phyloP scores from a whole-genome alignment of 306 rosid genomes.

The Ziziphus jujuba region DNA sequence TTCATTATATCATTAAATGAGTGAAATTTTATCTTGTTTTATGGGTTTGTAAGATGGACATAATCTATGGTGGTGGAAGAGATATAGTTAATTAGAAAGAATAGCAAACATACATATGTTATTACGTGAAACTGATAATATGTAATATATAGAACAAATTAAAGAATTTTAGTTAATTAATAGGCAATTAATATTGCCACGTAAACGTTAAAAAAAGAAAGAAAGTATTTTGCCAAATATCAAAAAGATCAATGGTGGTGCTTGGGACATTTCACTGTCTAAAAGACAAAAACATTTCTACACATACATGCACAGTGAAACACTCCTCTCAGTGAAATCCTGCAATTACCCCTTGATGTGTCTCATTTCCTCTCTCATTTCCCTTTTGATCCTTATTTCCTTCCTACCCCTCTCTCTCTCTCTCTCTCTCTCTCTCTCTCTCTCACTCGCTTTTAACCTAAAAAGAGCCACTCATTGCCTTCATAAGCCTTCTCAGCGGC shows the following conservation, averaged over 20 bases:
- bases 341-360: constrained; percentile 23
- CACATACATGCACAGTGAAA: constrained; percentile 10
- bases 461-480: constrained; percentile 58
- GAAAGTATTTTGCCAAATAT: background rate
- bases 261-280: background rate
- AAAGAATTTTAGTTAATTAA: background rate
- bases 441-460: constrained; percentile 52
- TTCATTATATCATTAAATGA: too few relatives aligned
- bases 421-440: constrained; percentile 26
- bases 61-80: too few relatives aligned
- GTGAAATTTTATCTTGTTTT: too few relatives aligned
- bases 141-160: too few relatives aligned
- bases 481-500: constrained; percentile 58
- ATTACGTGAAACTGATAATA: too few relatives aligned
- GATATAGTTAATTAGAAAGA: constrained; percentile 1
- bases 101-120: background rate
- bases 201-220: constrained; percentile 8
- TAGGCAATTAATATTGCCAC: background rate
- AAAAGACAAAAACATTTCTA: background rate
- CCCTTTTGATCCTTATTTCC: constrained; percentile 26
- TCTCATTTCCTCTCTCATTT: constrained; percentile 3
- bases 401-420: constrained; percentile 35
- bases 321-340: constrained; percentile 17
- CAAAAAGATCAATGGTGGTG: background rate
- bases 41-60: too few relatives aligned